phyloP scores from a whole-genome alignment of 306 rosid species.

The Fragaria iinumae region DNA sequence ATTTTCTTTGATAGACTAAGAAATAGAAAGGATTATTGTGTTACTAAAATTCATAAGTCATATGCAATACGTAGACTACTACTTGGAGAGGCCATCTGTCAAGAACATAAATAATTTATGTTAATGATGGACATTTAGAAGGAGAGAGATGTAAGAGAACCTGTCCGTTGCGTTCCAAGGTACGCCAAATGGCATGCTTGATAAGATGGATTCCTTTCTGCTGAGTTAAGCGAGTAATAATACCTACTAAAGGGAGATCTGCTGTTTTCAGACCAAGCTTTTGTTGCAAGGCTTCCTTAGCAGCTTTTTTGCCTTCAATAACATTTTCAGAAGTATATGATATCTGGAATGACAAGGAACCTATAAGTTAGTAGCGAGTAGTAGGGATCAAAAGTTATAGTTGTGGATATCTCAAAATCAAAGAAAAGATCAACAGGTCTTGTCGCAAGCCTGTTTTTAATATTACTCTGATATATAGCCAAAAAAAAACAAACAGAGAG shows the following conservation, averaged over 20 bases:
- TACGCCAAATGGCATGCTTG: constrained; percentile 75
- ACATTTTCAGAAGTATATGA: constrained; percentile 88
- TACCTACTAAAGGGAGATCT: constrained; percentile 83
- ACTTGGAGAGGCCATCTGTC: neutral
- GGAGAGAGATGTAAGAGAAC: constrained; percentile 36
- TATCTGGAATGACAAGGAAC: constrained; percentile 49
- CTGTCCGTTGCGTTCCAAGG: constrained; percentile 91
- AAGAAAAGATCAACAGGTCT: neutral
- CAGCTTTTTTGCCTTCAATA: constrained; percentile 88
- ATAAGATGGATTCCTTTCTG: constrained; percentile 99
- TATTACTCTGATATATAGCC: neutral
- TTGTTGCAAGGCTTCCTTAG: constrained; percentile 85
- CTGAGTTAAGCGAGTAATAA: constrained; percentile 83
- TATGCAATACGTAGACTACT: neutral
- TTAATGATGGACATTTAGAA: neutral
- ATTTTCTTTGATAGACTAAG: neutral
- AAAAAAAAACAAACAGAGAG: neutral
- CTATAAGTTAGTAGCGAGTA: constrained; percentile 6
- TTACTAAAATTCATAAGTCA: neutral
- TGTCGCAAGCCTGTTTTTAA: neutral
- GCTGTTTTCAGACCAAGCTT: constrained; percentile 66
- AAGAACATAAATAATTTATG: neutral
- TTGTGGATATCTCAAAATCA: constrained; percentile 3
- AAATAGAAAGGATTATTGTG: constrained; percentile 9
- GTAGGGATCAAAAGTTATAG: neutral